These are phyloP conservation scores for Talaromyces sp. DNA, from an alignment of 2,329 filamentous ascomycete species.

Conservation along the genomic window DNA sequence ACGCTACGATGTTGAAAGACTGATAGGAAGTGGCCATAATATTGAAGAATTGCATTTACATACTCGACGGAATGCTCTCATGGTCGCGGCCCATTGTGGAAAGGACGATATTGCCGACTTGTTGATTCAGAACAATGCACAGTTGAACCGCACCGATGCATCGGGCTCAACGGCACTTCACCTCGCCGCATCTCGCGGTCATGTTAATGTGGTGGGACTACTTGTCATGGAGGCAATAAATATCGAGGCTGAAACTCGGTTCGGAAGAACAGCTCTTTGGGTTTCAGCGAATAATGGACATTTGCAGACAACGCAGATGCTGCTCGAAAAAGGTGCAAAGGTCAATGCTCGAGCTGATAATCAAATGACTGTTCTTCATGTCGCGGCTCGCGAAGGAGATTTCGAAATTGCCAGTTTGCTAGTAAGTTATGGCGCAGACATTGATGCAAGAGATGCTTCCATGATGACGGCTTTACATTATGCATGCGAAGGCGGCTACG, in stretches of 20 bases:
- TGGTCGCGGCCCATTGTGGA: constrained; percentile 42
- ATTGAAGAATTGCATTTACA: constrained; percentile 33
- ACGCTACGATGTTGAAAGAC: constrained; percentile 33
- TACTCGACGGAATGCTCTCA: constrained; percentile 38
- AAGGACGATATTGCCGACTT: constrained; percentile 37
- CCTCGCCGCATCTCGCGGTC: constrained; percentile 35
- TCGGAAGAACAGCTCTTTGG: constrained; percentile 38
- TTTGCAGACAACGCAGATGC: constrained; percentile 31
- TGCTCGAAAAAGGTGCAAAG: constrained; percentile 34
- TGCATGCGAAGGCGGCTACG: constrained; percentile 34
- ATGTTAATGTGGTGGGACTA: constrained; percentile 30
- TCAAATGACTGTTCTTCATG: constrained; percentile 37
- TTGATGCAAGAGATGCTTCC: constrained; percentile 37
- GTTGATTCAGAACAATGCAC: constrained; percentile 34
- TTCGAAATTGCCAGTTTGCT: constrained; percentile 35
- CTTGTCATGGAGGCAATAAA: constrained; percentile 31
- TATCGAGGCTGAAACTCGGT: constrained; percentile 33
- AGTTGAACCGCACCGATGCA: constrained; percentile 31
- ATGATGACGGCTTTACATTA: constrained; percentile 41
- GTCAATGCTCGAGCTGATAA: constrained; percentile 37
- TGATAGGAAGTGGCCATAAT: constrained; percentile 33
- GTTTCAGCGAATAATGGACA: constrained; percentile 38
- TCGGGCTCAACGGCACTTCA: constrained; percentile 34
- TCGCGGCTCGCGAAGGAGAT: constrained; percentile 36
- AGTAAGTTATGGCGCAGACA: constrained; percentile 32